phyloP scores from a whole-genome alignment of 257 asterid genomes.

The Scutellaria minor region DNA sequence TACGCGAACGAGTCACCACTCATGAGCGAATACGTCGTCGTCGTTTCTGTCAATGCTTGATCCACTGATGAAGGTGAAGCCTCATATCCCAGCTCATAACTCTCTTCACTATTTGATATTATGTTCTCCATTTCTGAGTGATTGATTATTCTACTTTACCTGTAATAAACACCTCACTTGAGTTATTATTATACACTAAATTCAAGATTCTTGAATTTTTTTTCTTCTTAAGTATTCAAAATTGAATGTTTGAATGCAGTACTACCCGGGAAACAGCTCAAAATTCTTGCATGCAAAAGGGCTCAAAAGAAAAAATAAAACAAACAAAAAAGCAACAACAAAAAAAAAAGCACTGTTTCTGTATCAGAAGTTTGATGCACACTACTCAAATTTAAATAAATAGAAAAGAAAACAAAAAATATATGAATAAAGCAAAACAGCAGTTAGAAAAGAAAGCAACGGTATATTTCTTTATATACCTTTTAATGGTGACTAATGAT shows the following conservation, averaged over 20 bases:
- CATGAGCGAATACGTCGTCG: slow-evolving; percentile 46
- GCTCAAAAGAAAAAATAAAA: neutral
- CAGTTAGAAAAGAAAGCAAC: slow-evolving; percentile 56
- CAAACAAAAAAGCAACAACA: neutral
- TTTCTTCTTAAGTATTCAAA: slow-evolving; percentile 11
- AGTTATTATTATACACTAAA: slow-evolving; percentile 25
- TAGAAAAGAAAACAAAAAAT: neutral
- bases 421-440: slow-evolving; percentile 40
- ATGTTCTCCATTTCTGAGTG: slow-evolving; percentile 47
- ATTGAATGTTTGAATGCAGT: slow-evolving; percentile 44
- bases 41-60: slow-evolving; percentile 56
- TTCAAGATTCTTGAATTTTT: slow-evolving; percentile 34
- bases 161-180: too few species aligned
- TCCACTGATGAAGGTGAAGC: slow-evolving; percentile 58
- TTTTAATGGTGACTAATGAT: slow-evolving; percentile 47
- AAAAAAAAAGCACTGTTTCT: slow-evolving; percentile 41
- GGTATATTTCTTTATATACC: slow-evolving; percentile 46
- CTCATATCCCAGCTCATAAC: slow-evolving; percentile 55
- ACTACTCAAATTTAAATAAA: neutral
- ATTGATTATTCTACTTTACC: neutral
- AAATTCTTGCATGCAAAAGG: slow-evolving; percentile 8
- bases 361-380: slow-evolving; percentile 32
- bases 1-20: slow-evolving; percentile 67
- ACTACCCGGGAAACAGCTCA: slow-evolving; percentile 48
- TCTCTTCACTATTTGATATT: slow-evolving; percentile 52